Evolutionary conservation across 805 yeast species (phyloP), one percentile per base, ranked within the genome.

Genomic region (Nakazawaea populi): DNA sequence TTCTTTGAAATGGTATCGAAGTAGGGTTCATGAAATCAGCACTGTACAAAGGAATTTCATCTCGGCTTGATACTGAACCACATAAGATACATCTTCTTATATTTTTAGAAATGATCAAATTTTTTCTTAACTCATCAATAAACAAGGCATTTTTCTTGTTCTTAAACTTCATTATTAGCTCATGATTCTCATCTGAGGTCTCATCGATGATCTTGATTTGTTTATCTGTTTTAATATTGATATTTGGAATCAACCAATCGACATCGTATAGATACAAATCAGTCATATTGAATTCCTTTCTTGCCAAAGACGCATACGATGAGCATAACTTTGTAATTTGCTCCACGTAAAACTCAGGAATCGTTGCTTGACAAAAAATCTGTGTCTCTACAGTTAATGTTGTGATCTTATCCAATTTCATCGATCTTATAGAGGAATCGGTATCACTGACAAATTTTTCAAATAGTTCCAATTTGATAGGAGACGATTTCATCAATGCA

Each of bases 1-100:
- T 80, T 54, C 90, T 71, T 57, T 85, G 90, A 62, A 81, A 83
- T 1, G 85, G 83, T 68, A 80, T 71, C 0, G 85, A 76, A 86
- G 58, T 39, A 9, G 59, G 45, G 35, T 48, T 37, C 12, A 39
- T 30, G 14, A 28, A 51, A 4, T 71, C 67, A 32, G 63, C 67
- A 10, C 66, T 70, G 30, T 52, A 54, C 8, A 62, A 52, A 5
- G 64, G 62, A 12, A 61, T 55, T 10, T 67, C 65, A 18, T 71
- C 69, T 2, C 70, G 68, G 39, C 66, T 55, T 4, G 76, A 71
- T 6, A 73, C 62, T 36, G 75, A 69, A 4, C 83, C 83, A 61
- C 87, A 82, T 46, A 85, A 67, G 28, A 74, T 68, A 59, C 87
- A 82, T 40, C 70, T 65, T 46, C 80, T 43, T 18, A 62, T 59